Base-by-base conservation (phyloP, 2,329 filamentous ascomycete genomes). In the Seiridium cupressi region DNA sequence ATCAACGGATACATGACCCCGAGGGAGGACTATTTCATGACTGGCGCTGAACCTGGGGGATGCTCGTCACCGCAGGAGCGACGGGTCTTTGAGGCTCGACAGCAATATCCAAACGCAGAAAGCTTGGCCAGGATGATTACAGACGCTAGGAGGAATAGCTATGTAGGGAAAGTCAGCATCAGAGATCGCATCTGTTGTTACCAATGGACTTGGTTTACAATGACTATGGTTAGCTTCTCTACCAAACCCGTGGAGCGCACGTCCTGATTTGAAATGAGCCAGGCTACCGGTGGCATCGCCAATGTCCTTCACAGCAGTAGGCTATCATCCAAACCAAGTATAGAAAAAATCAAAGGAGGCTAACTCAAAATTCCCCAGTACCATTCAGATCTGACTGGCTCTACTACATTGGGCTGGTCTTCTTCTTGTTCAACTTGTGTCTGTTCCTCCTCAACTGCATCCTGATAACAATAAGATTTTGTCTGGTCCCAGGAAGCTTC, bases 181-280 rank as follows among this genome's bases (percentile, higher is more conserved):
- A 74, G 77, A 44, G 82, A 84, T 62, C 74, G 83, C 42, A 80
- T 85, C 61, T 77, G 76, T 46, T 84, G 80, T 61, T 79, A 80
- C 63, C 78, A 78, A 66, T 94, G 91, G 91, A 92, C 90, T 0
- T 94, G 88, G 81, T 94, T 93, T 68, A 91, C 90, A 31, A 82
- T 83, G 78, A 76, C 69, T 36, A 74, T 74, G 72, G 72, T 73
- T 66, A 68, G 68, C 61, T 26, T 42, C 34, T 26, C 38, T 10
- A 44, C 26, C 18, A 9, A 13, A 13, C 13, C 4, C 7, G 44
- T 32, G 40, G 7, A 9, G 13, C 36, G 26, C 51, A 10, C 18
- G 10, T 40, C 35, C 49, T 53, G 34, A 53, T 38, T 2, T 38
- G 49, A 35, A 10, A 38, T 57, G 61, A 44, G 62, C 32, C 65